Base-by-base conservation (phyloP, 2,329 filamentous ascomycete genomes). In the Colletotrichum trifolii region DNA sequence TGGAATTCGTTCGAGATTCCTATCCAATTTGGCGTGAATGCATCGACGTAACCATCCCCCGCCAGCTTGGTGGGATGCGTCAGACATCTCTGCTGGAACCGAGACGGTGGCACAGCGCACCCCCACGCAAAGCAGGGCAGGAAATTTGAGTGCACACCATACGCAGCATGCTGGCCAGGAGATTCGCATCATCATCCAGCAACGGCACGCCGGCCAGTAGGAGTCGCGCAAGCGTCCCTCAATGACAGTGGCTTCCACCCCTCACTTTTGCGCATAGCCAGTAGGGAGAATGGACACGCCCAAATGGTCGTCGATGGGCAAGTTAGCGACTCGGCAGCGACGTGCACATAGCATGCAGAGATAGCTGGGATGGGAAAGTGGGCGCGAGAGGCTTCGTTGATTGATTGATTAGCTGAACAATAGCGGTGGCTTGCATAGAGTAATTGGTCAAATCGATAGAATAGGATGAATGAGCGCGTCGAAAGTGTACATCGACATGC, bases 91-190 rank as follows among this genome's bases (percentile, higher is more conserved):
- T 53, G 56, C 43, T 46, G 25, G 25, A 50, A 11, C 12, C 33
- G 35, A 33, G 39, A 35, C 17, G 49, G 13, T 13, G 49, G 45
- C 25, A 25, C 5, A 36, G 25, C 8, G 25, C 38, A 42, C 58
- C 62, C 62, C 62, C 62, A 65, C 58, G 62, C 46, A n/a, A n/a
- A 33, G 40, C 38, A 49, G 46, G 52, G 25, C 6, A 12, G 43
- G 25, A 42, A 33, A 6, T 62, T 42, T 40, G 50, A 62, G 52
- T 54, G 52, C 52, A 53, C 52, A 25, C 25, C 25, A 46, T 48
- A 35, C 42, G 53, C 59, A 47, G 35, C 4, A 25, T 5, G 54
- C 54, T 34, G 25, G 33, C n/a, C 10, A 42, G 47, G 50, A 25
- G 25, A 25, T 25, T 25, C 25, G 25, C 25, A 25, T 25, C 25